A percentile compares a stretch with the other conserved stretches of the same genome.
These are phyloP conservation scores for Ogataea salicorniae DNA, from an alignment of 805 yeast species.

Conservation along the genomic window DNA sequence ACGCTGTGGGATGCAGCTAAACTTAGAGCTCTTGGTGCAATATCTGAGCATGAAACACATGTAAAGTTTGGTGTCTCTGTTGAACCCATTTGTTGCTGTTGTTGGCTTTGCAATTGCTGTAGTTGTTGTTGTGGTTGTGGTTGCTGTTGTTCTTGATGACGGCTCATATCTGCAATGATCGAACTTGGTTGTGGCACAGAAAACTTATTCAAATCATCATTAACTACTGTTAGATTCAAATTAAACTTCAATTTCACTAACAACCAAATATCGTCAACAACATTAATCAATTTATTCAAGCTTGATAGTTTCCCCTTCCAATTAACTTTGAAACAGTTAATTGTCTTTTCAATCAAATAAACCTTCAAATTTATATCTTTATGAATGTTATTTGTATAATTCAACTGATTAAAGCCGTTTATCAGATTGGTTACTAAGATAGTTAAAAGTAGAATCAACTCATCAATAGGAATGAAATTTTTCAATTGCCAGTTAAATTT, in stretches of 20 bases:
- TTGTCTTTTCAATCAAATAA: slow-evolving; percentile 18
- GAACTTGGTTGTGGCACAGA: slow-evolving; percentile 6
- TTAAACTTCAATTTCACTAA: slow-evolving; percentile 18
- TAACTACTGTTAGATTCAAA: slow-evolving; percentile 5
- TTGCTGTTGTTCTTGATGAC: neutral
- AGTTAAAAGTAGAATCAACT: slow-evolving; percentile 46
- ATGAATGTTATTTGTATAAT: neutral
- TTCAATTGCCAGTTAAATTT: slow-evolving; percentile 57
- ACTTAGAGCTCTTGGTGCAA: slow-evolving; percentile 20
- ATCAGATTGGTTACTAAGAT: slow-evolving; percentile 50
- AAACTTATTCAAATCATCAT: neutral
- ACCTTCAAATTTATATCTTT: slow-evolving; percentile 29
- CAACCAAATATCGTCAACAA: slow-evolving; percentile 21
- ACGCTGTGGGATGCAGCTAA: slow-evolving; percentile 3
- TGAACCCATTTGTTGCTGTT: neutral
- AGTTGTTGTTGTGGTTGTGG: neutral
- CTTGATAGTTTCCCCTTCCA: slow-evolving; percentile 24
- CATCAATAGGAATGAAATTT: slow-evolving; percentile 57
- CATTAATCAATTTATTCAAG: slow-evolving; percentile 18
- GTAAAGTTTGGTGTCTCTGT: slow-evolving; percentile 1
- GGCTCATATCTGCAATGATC: neutral
- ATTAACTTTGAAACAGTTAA: slow-evolving; percentile 14
- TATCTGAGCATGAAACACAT: slow-evolving; percentile 19
- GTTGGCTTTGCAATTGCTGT: neutral
- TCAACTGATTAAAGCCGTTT: slow-evolving; percentile 21